Conservation (phyloP, 2,329 filamentous ascomycete species). For the Rhinocladiella mackenziei region DNA sequence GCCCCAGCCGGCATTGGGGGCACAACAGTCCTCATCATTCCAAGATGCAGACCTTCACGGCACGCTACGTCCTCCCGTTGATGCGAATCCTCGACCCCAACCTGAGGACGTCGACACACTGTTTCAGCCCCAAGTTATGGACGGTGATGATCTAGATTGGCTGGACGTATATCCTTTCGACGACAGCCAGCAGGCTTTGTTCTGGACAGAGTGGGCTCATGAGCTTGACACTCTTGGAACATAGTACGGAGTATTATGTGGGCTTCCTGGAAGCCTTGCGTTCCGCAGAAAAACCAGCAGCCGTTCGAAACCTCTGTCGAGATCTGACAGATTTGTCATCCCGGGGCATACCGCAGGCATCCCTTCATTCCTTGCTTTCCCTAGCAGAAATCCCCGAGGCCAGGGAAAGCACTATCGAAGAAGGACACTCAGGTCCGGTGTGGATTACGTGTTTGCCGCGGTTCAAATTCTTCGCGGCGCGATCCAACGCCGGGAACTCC, state of each 20-base stretch:
- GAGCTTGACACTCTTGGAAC: conserved; percentile 16
- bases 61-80: background rate
- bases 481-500: conserved; percentile 14
- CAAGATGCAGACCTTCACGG: background rate
- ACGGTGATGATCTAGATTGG: conserved; percentile 9
- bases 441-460: conserved; percentile 14
- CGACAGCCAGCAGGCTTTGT: conserved; percentile 17
- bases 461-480: conserved; percentile 10
- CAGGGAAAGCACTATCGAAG: conserved; percentile 15
- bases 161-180: conserved; percentile 13
- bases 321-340: too few relatives aligned
- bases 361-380: too few relatives aligned
- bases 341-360: too few relatives aligned
- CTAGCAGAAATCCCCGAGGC: background rate
- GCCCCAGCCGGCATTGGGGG: conserved; percentile 7
- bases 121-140: conserved; percentile 2
- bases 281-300: too few relatives aligned
- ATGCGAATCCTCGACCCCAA: background rate
- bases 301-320: too few relatives aligned
- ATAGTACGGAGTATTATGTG: conserved; percentile 5
- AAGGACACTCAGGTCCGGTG: conserved; percentile 11
- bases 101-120: background rate
- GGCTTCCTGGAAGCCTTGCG: too few relatives aligned
- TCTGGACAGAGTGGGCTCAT: conserved; percentile 19
- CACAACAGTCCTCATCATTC: background rate